Evolutionary conservation across 106 monocot species (phyloP), one percentile per base, ranked within the genome.

Genomic region (Xerophyta viscosa): DNA sequence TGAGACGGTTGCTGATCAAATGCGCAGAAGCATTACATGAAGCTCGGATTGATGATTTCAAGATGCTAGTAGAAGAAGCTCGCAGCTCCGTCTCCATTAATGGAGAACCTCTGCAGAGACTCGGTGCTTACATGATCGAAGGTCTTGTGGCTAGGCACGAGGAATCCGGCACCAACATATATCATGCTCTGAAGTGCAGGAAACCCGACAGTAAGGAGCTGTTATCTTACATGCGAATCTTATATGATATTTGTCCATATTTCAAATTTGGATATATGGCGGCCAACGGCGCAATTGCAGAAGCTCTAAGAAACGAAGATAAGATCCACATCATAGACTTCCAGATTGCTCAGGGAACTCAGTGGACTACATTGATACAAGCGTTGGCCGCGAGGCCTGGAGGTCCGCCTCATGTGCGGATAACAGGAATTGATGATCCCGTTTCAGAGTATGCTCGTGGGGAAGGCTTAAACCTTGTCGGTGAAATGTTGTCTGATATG

Each of bases 181-280:
- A 82, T 62, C 75, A 30, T 12, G 52, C 82, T 13, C 52, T 92
- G 22, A 60, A 62, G 52, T 78, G 78, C 67, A 54, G 46, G 20
- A 50, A 73, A 37, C 90, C 90, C 5, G 86, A 72, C 44, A 73
- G 82, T 58, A 70, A 66, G 7, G 85, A 86, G 20, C 36, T 54
- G 8, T 12, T 54, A 33, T 54, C 54, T 19, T 54, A 54, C 54
- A 54, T 54, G 54, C 31, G 54, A 20, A 54, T 80, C 14, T 55
- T 91, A 14, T 91, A 91, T 29, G 86, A 92, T 67, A 69, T 86
- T 21, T 92, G 91, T 44, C 91, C 91, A 6, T 92, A 86, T 58
- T 76, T 92, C 64, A 92, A 92, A 58, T 92, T 92, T 18, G 86
- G 86, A 0, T 86, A 92, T 64, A 92, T 92, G 86, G 91, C 91